Evolutionary conservation across 768 basidiomycete species (phyloP).

Genomic region (Termitomyces sp.): DNA sequence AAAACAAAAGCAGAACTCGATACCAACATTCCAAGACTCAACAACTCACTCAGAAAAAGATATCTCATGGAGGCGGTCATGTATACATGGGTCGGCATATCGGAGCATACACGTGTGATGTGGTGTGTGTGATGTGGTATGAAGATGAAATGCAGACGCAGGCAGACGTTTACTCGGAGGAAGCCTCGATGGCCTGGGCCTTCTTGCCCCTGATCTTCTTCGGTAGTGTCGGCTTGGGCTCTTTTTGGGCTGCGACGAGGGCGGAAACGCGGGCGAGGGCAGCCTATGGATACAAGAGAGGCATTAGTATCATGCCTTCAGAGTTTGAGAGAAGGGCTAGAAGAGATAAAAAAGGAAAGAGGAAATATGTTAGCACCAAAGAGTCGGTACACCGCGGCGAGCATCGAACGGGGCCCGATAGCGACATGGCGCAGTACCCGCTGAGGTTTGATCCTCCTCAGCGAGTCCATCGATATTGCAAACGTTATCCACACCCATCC

Average conservation of each 20-base stretch:
- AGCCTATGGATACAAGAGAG: conserved; percentile 43
- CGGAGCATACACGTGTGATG: conserved; percentile 19
- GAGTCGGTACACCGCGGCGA: conserved; percentile 65
- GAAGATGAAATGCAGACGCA: conserved; percentile 13
- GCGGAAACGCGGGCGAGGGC: conserved; percentile 77
- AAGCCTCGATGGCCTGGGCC: conserved; percentile 30
- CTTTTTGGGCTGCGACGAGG: conserved; percentile 64
- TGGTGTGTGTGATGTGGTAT: conserved; percentile 10
- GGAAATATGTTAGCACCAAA: conserved; percentile 60
- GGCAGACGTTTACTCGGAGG: conserved; percentile 13
- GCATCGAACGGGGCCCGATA: conserved; percentile 72
- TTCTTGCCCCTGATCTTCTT: conserved; percentile 79
- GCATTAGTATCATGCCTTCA: conserved; percentile 27
- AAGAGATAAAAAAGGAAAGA: conserved; percentile 18
- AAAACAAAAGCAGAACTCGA: background rate
- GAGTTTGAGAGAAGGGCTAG: conserved; percentile 5
- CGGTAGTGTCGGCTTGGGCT: conserved; percentile 62
- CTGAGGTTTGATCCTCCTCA: conserved; percentile 61
- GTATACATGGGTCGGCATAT: conserved; percentile 24
- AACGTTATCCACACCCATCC: conserved; percentile 90
- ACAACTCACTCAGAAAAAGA: background rate
- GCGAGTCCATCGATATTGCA: conserved; percentile 66
- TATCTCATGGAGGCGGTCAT: conserved; percentile 18
- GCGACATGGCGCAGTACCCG: conserved; percentile 67
- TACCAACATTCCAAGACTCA: background rate